These are phyloP conservation scores for Priceomyces fermenticarens DNA, from an alignment of 805 yeast genomes.

Conservation along the genomic window DNA sequence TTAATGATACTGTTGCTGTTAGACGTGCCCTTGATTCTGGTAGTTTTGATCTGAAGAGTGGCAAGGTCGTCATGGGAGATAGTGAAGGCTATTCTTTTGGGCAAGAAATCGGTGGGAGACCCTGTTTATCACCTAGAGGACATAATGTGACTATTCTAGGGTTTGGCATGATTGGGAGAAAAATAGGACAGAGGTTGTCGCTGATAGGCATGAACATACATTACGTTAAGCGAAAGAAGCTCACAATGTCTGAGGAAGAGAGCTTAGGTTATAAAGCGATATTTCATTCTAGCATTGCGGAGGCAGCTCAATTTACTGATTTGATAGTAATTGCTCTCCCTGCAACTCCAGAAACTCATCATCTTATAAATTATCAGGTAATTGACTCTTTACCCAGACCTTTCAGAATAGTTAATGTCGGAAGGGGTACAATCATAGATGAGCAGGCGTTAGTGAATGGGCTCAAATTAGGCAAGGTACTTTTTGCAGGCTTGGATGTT, in stretches of 20 bases:
- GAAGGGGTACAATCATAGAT: conserved; percentile 69
- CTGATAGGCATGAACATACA: conserved; percentile 63
- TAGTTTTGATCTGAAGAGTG: conserved; percentile 28
- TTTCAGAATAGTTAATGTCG: conserved; percentile 67
- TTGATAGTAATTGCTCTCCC: conserved; percentile 68
- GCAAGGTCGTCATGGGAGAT: conserved; percentile 16
- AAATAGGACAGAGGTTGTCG: conserved; percentile 54
- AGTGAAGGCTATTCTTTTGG: conserved; percentile 35
- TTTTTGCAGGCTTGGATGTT: conserved; percentile 73
- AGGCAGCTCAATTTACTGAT: conserved; percentile 44
- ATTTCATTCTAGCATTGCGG: conserved; percentile 35
- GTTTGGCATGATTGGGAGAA: conserved; percentile 71
- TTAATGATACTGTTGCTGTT: conserved; percentile 43
- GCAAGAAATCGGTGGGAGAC: conserved; percentile 45
- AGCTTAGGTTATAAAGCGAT: conserved; percentile 43
- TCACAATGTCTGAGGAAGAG: conserved; percentile 28
- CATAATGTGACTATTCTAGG: conserved; percentile 66
- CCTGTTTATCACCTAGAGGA: conserved; percentile 49
- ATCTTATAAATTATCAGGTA: conserved; percentile 49
- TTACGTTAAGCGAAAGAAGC: conserved; percentile 55
- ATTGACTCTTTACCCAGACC: conserved; percentile 50
- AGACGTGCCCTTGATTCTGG: conserved; percentile 38
- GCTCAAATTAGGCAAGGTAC: conserved; percentile 54
- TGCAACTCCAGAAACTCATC: conserved; percentile 53
- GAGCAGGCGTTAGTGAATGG: conserved; percentile 64